A percentile compares a stretch with the other conserved stretches of the same genome.
Conservation (phyloP, 164 flowering plant genomes). For the Saururus chinensis region DNA sequence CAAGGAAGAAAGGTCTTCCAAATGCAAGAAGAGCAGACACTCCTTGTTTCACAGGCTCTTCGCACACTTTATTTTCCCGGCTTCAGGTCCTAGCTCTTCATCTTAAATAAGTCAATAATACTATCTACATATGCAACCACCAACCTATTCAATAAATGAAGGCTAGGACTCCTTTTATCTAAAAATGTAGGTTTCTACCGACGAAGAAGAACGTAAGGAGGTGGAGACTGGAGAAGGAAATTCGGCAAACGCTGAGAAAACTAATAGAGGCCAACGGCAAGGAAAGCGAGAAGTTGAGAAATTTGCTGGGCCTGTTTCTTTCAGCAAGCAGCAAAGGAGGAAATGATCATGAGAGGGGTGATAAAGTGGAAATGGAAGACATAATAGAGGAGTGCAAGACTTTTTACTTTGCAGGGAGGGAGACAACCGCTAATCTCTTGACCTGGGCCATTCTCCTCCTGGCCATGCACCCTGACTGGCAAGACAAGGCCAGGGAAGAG, state of each 20-base stretch:
- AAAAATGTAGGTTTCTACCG: slow-evolving; percentile 6
- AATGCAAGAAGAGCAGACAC: slow-evolving; percentile 13
- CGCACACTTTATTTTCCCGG: slow-evolving; percentile 18
- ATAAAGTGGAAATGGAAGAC: slow-evolving; percentile 29
- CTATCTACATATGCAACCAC: neutral
- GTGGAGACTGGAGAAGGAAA: neutral
- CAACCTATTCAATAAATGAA: neutral
- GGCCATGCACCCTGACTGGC: slow-evolving; percentile 36
- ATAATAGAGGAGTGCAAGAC: slow-evolving; percentile 42
- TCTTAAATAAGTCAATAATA: neutral
- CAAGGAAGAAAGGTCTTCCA: slow-evolving; percentile 23
- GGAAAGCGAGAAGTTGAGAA: slow-evolving; percentile 6
- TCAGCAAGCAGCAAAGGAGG: slow-evolving; percentile 5
- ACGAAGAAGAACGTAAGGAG: neutral
- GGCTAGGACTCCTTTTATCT: neutral
- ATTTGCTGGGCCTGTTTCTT: slow-evolving; percentile 8
- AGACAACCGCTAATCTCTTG: slow-evolving; percentile 35
- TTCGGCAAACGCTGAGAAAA: slow-evolving; percentile 1
- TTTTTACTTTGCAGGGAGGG: slow-evolving; percentile 45
- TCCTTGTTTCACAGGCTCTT: neutral
- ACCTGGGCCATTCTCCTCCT: slow-evolving; percentile 37
- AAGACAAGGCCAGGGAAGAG: slow-evolving; percentile 41
- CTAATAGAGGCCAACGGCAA: neutral
- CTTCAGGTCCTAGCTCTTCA: slow-evolving; percentile 10
- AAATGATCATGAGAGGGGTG: neutral